Base-by-base conservation (phyloP, 2,329 filamentous ascomycete genomes). In the Cladophialophora bantiana region DNA sequence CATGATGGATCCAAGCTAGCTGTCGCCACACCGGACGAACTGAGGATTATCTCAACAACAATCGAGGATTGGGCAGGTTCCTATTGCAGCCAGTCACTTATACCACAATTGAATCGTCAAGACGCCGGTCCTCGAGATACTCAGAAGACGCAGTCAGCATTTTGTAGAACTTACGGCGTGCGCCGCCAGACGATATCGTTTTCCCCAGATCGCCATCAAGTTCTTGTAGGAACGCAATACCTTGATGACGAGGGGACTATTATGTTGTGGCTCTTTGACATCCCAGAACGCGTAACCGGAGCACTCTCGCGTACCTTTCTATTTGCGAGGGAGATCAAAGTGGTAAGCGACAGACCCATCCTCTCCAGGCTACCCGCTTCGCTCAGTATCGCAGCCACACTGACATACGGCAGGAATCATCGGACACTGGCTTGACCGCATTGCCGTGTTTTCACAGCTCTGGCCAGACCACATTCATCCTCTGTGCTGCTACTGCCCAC, bases 141-240 rank as follows among this genome's bases (percentile, higher is more conserved):
- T 3, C 18, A 32, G n/a, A 42, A 26, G 40, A 2, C 40, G 7
- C 13, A 3, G n/a, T 32, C 26, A 42, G 40, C n/a, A 6, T 35
- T 18, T 15, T 50, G 26, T 31, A 35, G 32, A 1, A 15, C 34
- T 5, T 18, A n/a, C 18, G 18, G 20, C 31, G 38, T 50, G 26
- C 57, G 45, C 31, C 15, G 15, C 18, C 57, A 59, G 18, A 45
- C 12, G 32, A n/a, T 26, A n/a, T 59, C 57, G 3, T 50, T 59
- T 26, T 50, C 57, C 2, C 20, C 57, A 15, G 57, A 59, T 34
- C 38, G 13, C 9, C 10, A 26, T 2, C 57, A 50, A 34, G 20
- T 59, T 15, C 7, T 50, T 15, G 40, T 59, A 32, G 57, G 36
- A 13, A 59, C 57, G 5, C 57, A 59, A 32, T 59, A 48, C 26